phyloP scores from a whole-genome alignment of 371 early-diverging fungal species.

The Mortierella sp. region DNA sequence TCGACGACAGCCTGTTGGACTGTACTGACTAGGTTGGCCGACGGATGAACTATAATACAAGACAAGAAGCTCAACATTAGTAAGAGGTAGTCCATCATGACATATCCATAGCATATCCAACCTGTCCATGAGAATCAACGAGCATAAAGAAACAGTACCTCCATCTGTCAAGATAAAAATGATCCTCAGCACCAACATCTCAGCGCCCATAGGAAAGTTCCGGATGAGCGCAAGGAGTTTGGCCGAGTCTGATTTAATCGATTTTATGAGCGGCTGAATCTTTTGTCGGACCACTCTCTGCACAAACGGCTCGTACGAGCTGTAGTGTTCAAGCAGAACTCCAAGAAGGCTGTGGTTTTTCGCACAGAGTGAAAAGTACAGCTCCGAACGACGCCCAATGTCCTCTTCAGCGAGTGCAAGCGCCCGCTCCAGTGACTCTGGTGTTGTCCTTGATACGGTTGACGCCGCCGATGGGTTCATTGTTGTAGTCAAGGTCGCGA shows the following conservation, averaged over 20 bases:
- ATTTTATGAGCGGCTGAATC: constrained; percentile 80
- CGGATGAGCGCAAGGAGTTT: constrained; percentile 71
- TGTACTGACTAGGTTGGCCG: constrained; percentile 68
- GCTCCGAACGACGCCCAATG: constrained; percentile 34
- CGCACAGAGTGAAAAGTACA: constrained; percentile 50
- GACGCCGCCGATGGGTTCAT: not conserved
- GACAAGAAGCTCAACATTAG: constrained; percentile 2
- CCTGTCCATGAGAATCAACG: too few species aligned
- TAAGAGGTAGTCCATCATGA: too few species aligned
- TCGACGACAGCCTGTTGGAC: constrained; percentile 65
- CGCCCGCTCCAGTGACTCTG: constrained; percentile 12
- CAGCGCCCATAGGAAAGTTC: constrained; percentile 80
- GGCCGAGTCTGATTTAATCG: constrained; percentile 71
- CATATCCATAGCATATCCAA: too few species aligned
- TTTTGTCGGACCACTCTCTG: constrained; percentile 71
- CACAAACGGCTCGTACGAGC: constrained; percentile 55
- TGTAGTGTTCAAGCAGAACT: constrained; percentile 30
- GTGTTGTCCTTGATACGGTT: not conserved
- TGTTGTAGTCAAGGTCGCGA: not conserved
- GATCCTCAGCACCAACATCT: constrained; percentile 77
- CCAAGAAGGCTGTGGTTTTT: constrained; percentile 45
- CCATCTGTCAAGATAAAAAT: constrained; percentile 77
- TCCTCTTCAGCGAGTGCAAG: constrained; percentile 37
- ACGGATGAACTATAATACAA: constrained; percentile 58
- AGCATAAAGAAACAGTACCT: constrained; percentile 53